Evolutionary conservation across 768 basidiomycete species (phyloP).

Genomic region (Leccinum incarnatum): DNA sequence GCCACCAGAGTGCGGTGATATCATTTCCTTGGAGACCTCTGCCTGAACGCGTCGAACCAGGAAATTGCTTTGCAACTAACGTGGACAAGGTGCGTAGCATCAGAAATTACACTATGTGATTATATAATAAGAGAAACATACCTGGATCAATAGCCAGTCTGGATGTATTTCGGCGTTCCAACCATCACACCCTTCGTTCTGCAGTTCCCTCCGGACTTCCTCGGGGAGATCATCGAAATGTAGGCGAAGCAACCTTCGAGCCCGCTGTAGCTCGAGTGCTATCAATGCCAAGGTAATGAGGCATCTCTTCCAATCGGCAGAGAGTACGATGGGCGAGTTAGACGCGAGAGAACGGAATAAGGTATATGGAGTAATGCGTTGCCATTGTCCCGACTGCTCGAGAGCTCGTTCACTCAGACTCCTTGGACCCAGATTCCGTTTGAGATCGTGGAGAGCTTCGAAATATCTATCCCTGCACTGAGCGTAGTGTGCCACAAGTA

Average conservation of each 20-base stretch:
- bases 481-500: slow-evolving; percentile 11
- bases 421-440: slow-evolving; percentile 10
- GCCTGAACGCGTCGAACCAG: no score
- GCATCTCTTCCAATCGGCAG: slow-evolving; percentile 27
- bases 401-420: slow-evolving; percentile 19
- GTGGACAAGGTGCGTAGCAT: not conserved
- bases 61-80: no score
- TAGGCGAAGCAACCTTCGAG: slow-evolving; percentile 32
- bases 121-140: slow-evolving; percentile 9
- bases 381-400: slow-evolving; percentile 34
- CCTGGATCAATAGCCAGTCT: slow-evolving; percentile 50
- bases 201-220: slow-evolving; percentile 30
- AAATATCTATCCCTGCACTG: slow-evolving; percentile 7
- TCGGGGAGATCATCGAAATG: slow-evolving; percentile 21
- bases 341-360: slow-evolving; percentile 33
- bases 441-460: not conserved
- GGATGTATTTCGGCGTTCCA: slow-evolving; percentile 14
- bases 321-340: slow-evolving; percentile 12
- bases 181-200: slow-evolving; percentile 21
- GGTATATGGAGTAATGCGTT: slow-evolving; percentile 32
- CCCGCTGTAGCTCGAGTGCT: slow-evolving; percentile 34
- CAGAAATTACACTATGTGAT: not conserved
- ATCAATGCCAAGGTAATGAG: slow-evolving; percentile 30
- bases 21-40: no score
- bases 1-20: no score